phyloP scores from a whole-genome alignment of 176 grass and related monocot species.

The Paspalum vaginatum region DNA sequence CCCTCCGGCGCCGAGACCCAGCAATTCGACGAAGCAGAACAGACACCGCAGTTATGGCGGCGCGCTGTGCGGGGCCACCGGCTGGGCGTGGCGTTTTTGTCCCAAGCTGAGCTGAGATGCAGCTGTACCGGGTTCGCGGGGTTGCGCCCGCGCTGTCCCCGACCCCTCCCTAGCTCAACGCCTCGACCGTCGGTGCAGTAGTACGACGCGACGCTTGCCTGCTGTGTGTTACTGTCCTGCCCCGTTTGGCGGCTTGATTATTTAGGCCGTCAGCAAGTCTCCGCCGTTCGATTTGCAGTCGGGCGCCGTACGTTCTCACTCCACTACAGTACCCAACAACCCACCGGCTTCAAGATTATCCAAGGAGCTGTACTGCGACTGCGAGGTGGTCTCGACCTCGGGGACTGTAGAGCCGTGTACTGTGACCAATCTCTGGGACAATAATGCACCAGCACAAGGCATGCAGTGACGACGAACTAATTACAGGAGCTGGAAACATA shows the following conservation, averaged over 20 bases:
- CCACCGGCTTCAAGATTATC: neutral
- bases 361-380: neutral
- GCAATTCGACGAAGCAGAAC: neutral
- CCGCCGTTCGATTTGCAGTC: neutral
- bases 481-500: neutral
- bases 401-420: neutral
- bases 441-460: neutral
- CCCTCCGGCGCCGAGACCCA: no score
- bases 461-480: neutral
- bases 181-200: neutral
- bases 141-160: neutral
- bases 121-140: neutral
- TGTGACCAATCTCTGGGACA: no score
- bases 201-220: neutral
- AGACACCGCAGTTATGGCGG: neutral
- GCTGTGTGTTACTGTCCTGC: neutral
- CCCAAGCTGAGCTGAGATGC: neutral
- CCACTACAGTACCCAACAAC: neutral
- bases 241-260: no score
- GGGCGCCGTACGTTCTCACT: neutral
- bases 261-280: neutral
- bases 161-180: no score
- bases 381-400: neutral
- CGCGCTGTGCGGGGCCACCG: constrained; percentile 2
- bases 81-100: no score